Base-by-base conservation (phyloP, 352 stramenopile species). In the Phytopythium delawarense region DNA sequence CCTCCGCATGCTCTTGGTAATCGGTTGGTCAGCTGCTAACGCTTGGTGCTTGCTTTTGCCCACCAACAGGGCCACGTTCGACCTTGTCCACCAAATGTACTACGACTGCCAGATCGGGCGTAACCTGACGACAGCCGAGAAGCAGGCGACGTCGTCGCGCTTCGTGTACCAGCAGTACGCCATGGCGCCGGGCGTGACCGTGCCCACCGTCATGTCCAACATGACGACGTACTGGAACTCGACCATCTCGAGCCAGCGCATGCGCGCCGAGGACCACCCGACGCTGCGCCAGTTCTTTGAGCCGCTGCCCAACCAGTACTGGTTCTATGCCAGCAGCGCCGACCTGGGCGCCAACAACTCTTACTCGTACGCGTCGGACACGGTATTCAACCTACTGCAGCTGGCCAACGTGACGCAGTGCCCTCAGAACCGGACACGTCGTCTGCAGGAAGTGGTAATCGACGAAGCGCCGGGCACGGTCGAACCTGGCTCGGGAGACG, bases 11-110 rank as follows among this genome's bases (percentile, higher is more conserved):
- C 15, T 7, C 13, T 54, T 53, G 21, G 1, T 15, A 15, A 6
- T 45, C 15, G 20, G 12, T 18, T 34, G 21, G 4, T 18, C 23
- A 18, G 7, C 5, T 9, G 46, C n/a, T 44, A 12, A 21, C 42
- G 37, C 12, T 60, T 58, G 18, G 16, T 55, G 25, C 42, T 62
- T 56, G 62, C 30, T 53, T 23, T 3, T 54, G 4, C 54, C 6
- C 23, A 2, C 20, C 66, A 52, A 53, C 57, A 89, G 80, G 34
- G 60, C 81, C 2, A 90, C 74, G 9, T 65, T 81, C 6, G 81
- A 89, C 54, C 70, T 89, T 53, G 67, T 91, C 25, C 75, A 85
- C 25, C 75, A 88, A 60, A 72, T 91, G 49, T 91, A 78, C 58
- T 86, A 75, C 62, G 66, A 88, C 48, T 91, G 81, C 51, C 81